Base-by-base conservation (phyloP, 306 rosid genomes). In the Vicia faba region DNA sequence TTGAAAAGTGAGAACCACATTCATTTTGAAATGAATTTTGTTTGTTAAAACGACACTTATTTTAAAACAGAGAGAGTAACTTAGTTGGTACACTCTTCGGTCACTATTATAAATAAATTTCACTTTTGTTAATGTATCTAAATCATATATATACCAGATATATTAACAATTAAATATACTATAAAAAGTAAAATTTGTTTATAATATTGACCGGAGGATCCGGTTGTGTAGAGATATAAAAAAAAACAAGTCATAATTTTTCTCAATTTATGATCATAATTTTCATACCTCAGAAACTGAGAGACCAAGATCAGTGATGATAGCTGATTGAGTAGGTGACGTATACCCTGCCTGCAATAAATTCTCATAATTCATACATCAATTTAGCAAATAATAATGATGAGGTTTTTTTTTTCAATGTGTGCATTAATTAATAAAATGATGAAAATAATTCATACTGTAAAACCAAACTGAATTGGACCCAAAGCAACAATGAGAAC, bases 401-500 rank as follows among this genome's bases (percentile, higher is more conserved):
- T 5, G 59, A 45, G 11, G 18, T 28, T 11, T 50, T 18, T 50
- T 18, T 12, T 43, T 59, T 40, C 45, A 35, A 59, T 9, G 63
- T n/a, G 0, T 43, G 39, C 25, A 67, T 15, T n/a, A 12, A 67
- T 15, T n/a, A 12, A 10, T 48, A 7, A 3, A 5, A 6, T 0
- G 29, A 15, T 13, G 14, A 0, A 29, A 8, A 26, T 44, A 28
- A 1, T 43, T 38, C 80, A 81, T 93, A 93, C 99, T 5, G 99
- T 93, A 81, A 93, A 93, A 61, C 99, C 99, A 61, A 93, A 86
- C 84, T 90, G 99, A 64, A 93, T 86, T 15, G 99, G 97, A 50
- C 99, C 99, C 80, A 93, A 67, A 79, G 99, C 99, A 28, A 93
- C 97, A 44, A 93, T 86, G 38, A 90, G 80, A 82, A 93, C 99